Percentiles rank a stretch among this genome's conserved stretches.
Conservation (phyloP, 345 rosid species). For the Pseudoturritis turrita region DNA sequence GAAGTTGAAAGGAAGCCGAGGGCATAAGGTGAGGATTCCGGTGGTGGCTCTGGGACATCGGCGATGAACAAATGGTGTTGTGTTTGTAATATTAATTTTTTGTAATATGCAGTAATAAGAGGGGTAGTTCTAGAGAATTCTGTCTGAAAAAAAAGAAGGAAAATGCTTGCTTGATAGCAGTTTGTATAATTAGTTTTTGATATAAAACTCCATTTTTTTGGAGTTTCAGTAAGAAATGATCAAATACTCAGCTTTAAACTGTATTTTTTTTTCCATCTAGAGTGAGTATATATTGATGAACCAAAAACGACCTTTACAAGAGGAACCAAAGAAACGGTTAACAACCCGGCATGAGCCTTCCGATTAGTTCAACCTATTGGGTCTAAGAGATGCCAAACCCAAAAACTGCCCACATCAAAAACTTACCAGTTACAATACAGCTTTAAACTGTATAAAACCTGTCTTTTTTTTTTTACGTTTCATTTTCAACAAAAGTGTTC, state of each 20-base stretch:
- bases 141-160: not conserved
- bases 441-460: conserved; percentile 7
- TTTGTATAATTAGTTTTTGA: conserved; percentile 24
- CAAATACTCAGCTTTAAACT: not conserved
- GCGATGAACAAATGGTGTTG: conserved; percentile 42
- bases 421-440: too few relatives aligned
- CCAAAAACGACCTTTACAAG: too few relatives aligned
- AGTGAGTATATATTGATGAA: too few relatives aligned
- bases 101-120: conserved; percentile 62
- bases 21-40: conserved; percentile 85
- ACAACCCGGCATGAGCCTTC: too few relatives aligned
- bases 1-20: conserved; percentile 84
- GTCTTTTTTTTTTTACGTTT: not conserved
- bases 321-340: too few relatives aligned
- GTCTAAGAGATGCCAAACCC: too few relatives aligned
- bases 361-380: too few relatives aligned
- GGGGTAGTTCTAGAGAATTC: conserved; percentile 24
- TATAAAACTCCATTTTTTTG: conserved; percentile 12
- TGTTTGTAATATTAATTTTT: conserved; percentile 56
- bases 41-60: conserved; percentile 74
- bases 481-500: conserved; percentile 1
- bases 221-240: not conserved
- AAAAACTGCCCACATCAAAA: too few relatives aligned
- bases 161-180: conserved; percentile 26
- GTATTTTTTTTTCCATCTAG: too few relatives aligned